These are phyloP conservation scores for Corniculantispora saksenae DNA, from an alignment of 2,329 filamentous ascomycete genomes.

Conservation along the genomic window DNA sequence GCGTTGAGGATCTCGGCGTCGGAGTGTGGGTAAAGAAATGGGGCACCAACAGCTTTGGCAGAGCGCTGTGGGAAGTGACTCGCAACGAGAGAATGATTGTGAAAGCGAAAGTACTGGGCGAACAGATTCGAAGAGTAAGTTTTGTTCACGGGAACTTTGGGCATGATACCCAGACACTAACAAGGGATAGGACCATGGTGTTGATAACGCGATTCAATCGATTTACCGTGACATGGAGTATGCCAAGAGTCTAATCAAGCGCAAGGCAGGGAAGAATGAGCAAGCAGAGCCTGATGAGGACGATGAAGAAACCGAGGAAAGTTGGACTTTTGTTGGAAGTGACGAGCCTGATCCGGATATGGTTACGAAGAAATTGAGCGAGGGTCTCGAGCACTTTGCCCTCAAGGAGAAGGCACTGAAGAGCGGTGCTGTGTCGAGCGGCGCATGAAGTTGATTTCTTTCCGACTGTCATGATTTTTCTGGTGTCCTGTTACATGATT, in stretches of 20 bases:
- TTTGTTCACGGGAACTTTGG: background rate
- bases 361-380: conserved; percentile 42
- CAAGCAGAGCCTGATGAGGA: conserved; percentile 42
- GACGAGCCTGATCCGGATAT: conserved; percentile 49
- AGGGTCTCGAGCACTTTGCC: conserved; percentile 31
- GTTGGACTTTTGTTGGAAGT: conserved; percentile 84
- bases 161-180: conserved; percentile 27
- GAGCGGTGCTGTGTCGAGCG: conserved; percentile 23
- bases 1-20: conserved; percentile 91
- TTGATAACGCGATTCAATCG: conserved; percentile 84
- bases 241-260: conserved; percentile 78
- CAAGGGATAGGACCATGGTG: conserved; percentile 73
- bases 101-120: conserved; percentile 79
- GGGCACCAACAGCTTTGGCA: conserved; percentile 81
- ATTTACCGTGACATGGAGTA: conserved; percentile 96
- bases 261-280: conserved; percentile 55
- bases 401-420: conserved; percentile 27
- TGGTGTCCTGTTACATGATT: background rate
- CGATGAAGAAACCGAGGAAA: conserved; percentile 69
- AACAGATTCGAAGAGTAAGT: conserved; percentile 81
- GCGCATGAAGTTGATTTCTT: background rate
- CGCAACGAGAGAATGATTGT: conserved; percentile 88
- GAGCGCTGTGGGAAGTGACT: conserved; percentile 88
- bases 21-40: conserved; percentile 87
- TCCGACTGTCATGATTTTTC: conserved; percentile 9